These are phyloP conservation scores for Syzygium aromaticum DNA, from an alignment of 345 rosid genomes.

Conservation along the genomic window DNA sequence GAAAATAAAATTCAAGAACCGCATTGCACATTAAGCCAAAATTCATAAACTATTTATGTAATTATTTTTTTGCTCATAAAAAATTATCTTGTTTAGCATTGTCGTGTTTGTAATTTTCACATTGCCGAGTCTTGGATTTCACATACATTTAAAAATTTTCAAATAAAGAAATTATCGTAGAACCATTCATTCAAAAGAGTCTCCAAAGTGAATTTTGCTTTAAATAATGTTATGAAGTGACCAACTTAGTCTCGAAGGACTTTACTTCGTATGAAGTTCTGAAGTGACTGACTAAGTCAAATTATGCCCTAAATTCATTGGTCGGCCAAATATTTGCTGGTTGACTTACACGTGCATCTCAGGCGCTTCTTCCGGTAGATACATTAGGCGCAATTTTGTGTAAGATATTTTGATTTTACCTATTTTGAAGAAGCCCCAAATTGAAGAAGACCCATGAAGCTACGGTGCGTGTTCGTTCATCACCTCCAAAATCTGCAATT, in stretches of 20 bases:
- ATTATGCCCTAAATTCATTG: background rate
- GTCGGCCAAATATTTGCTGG: background rate
- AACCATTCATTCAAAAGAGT: background rate
- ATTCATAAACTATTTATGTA: no score
- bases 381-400: background rate
- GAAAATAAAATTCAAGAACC: accelerated
- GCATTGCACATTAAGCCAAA: accelerated
- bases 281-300: no score
- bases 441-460: background rate
- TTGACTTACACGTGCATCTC: accelerated
- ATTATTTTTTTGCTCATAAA: no score
- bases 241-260: background rate
- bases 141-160: no score
- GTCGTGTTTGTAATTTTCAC: background rate
- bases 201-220: background rate
- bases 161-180: background rate
- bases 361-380: background rate
- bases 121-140: background rate
- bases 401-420: background rate
- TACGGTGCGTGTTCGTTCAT: background rate
- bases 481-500: background rate
- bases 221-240: no score
- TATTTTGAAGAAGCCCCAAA: background rate
- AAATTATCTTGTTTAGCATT: background rate
- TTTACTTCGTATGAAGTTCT: no score